These are phyloP conservation scores for Pestalotiopsis sp. DNA, from an alignment of 2,329 filamentous ascomycete genomes.

Conservation along the genomic window DNA sequence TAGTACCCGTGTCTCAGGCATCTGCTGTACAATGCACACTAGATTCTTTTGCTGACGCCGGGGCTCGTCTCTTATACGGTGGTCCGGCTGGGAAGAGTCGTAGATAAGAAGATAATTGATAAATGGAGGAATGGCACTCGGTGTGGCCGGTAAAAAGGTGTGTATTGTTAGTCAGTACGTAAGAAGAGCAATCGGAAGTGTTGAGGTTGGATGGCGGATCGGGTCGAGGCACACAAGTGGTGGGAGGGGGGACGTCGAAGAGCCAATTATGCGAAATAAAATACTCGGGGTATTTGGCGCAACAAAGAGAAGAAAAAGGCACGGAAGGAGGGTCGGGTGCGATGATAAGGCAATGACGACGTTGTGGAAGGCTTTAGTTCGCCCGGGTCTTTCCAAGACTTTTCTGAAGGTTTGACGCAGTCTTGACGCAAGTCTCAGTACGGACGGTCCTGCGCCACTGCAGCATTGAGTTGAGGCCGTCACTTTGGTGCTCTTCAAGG, in stretches of 20 bases:
- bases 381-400: not conserved
- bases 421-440: constrained; percentile 3
- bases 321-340: not conserved
- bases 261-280: not conserved
- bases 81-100: not conserved
- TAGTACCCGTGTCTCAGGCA: constrained; percentile 8
- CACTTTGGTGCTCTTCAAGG: not conserved
- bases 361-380: not conserved
- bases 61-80: not conserved
- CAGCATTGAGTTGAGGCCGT: constrained; percentile 3
- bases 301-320: not conserved
- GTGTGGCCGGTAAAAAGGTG: not conserved
- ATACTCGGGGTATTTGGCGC: not conserved
- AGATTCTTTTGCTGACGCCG: not conserved
- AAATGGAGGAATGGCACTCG: not conserved
- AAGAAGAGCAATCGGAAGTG: not conserved
- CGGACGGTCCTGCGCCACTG: not conserved
- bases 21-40: not conserved
- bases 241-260: not conserved
- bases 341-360: constrained; percentile 5
- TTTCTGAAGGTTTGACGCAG: not conserved
- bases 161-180: not conserved
- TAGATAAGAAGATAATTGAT: not conserved
- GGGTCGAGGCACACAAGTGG: not conserved
- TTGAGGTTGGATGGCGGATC: not conserved